These are phyloP conservation scores for Hypseocharis bilobata DNA, from an alignment of 441 rosid genomes.

Conservation along the genomic window DNA sequence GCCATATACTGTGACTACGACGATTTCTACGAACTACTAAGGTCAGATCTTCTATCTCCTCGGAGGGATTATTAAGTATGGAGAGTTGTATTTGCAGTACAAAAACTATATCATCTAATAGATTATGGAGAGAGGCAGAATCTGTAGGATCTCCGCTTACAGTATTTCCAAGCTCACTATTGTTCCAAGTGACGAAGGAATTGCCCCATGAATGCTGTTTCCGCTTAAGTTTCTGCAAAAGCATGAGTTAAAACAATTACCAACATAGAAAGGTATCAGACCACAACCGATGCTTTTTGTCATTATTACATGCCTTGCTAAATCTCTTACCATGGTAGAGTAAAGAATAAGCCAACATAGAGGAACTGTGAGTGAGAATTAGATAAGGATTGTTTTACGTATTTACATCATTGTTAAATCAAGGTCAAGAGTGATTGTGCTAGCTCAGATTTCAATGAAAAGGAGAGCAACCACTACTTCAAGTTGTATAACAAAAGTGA, in stretches of 20 bases:
- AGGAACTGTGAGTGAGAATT: neutral
- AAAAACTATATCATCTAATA: too few relatives aligned
- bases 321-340: constrained; percentile 7
- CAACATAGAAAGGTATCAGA: constrained; percentile 7
- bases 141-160: constrained; percentile 41
- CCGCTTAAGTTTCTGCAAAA: constrained; percentile 72
- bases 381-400: neutral
- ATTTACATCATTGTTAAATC: neutral
- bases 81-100: too few relatives aligned
- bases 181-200: constrained; percentile 73
- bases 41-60: too few relatives aligned
- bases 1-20: too few relatives aligned
- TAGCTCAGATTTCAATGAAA: neutral
- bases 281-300: constrained; percentile 7
- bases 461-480: neutral
- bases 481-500: constrained; percentile 8
- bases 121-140: neutral
- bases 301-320: neutral
- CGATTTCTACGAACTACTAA: too few relatives aligned
- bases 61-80: too few relatives aligned
- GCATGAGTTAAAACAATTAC: constrained; percentile 11
- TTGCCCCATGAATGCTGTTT: constrained; percentile 63
- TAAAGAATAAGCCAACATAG: constrained; percentile 4
- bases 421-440: neutral
- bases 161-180: constrained; percentile 51